Evolutionary conservation across 768 basidiomycete genomes (phyloP).

Genomic region (Trametes sanguinea): DNA sequence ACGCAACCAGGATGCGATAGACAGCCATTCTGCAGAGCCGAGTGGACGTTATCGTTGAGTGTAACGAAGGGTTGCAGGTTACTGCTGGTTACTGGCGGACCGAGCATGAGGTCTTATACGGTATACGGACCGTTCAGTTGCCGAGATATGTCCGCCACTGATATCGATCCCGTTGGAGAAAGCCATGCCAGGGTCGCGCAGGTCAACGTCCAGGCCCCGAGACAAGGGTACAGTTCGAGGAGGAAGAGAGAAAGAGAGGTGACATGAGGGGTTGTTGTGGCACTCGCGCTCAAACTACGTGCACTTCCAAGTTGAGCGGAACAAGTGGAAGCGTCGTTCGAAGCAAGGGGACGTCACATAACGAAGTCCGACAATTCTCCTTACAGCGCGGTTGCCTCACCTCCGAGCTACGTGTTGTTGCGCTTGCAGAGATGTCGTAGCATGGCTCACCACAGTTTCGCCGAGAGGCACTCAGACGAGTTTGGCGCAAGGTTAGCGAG

Average conservation of each 20-base stretch:
- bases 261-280: neutral
- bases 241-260: neutral
- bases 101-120: slow-evolving; percentile 14
- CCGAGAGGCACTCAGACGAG: slow-evolving; percentile 9
- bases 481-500: neutral
- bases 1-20: slow-evolving; percentile 56
- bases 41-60: slow-evolving; percentile 13
- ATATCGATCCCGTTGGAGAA: slow-evolving; percentile 20
- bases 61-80: neutral
- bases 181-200: neutral
- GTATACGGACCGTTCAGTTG: slow-evolving; percentile 4
- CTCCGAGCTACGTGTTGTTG: neutral
- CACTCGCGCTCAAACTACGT: slow-evolving; percentile 10
- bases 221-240: slow-evolving; percentile 1
- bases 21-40: slow-evolving; percentile 23
- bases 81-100: neutral
- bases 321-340: slow-evolving; percentile 7
- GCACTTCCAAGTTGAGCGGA: slow-evolving; percentile 23
- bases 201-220: slow-evolving; percentile 2
- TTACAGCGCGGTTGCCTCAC: neutral
- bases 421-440: neutral
- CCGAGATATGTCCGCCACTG: slow-evolving; percentile 25
- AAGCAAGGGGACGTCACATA: neutral
- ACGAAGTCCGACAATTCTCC: slow-evolving; percentile 15
- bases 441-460: slow-evolving; percentile 7